Percentiles rank a stretch among this genome's conserved stretches.
Evolutionary conservation across 2,329 filamentous ascomycete species (phyloP).

Genomic region (Septoria petroselini): DNA sequence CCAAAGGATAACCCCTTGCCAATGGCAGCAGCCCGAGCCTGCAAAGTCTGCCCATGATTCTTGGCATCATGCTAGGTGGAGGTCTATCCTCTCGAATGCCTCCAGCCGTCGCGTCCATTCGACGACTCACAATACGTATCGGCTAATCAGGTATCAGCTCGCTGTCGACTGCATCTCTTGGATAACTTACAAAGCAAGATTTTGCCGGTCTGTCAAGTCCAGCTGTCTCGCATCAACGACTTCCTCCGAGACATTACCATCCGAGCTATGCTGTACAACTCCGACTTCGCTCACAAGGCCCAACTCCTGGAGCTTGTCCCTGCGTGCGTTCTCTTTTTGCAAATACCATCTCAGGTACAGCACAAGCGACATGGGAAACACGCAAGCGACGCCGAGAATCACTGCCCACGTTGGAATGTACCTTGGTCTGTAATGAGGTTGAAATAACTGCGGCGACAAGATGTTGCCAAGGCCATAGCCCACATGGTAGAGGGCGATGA

Average conservation of each 20-base stretch:
- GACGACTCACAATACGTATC: too few species aligned
- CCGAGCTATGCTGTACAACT: conserved; percentile 18
- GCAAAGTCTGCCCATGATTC: too few species aligned
- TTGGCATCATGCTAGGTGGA: too few species aligned
- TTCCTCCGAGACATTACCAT: conserved; percentile 22
- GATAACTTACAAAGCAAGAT: conserved; percentile 22
- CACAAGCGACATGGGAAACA: conserved; percentile 42
- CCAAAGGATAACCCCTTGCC: too few species aligned
- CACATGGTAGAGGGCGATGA: conserved; percentile 43
- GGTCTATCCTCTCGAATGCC: too few species aligned
- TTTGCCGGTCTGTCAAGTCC: conserved; percentile 31
- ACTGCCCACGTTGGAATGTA: conserved; percentile 20
- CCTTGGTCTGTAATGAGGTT: conserved; percentile 25
- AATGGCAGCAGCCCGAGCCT: too few species aligned
- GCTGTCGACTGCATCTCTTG: too few species aligned
- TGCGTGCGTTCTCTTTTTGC: conserved; percentile 42
- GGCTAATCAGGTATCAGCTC: too few species aligned
- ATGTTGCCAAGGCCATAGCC: conserved; percentile 41
- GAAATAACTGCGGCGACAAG: conserved; percentile 40
- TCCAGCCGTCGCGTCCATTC: too few species aligned
- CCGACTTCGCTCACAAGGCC: conserved; percentile 18
- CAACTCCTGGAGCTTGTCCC: conserved; percentile 32
- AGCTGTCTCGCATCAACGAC: conserved; percentile 28
- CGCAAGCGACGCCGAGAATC: conserved; percentile 28
- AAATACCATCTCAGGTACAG: conserved; percentile 42